Base-by-base conservation (phyloP, 176 grass and related monocot species). In the Ensete glaucum region DNA sequence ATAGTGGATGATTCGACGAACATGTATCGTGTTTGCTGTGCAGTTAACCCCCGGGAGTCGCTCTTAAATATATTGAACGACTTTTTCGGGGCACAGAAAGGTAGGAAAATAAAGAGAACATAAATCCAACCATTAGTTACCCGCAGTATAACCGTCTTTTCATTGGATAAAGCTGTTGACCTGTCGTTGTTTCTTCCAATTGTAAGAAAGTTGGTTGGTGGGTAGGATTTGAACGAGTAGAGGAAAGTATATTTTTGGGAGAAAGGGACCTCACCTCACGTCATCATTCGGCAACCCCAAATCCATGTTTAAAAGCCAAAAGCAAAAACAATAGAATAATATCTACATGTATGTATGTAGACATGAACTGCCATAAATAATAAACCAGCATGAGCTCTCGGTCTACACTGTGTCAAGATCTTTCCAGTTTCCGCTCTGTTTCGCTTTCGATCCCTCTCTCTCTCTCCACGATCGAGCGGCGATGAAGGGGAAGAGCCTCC, bases 401-500 rank as follows among this genome's bases (percentile, higher is more conserved):
- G 67, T n/a, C 34, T 20, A 19, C 34, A 20, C 1, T 9, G 19
- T 9, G 50, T 50, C 67, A 14, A 26, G 25, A 51, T 70, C 67
- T n/a, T 19, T 49, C 15, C 11, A 4, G 2, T 10, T 43, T 48
- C 20, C 66, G 26, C 2, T 17, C 15, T 17, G 15, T 14, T 15
- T 49, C 27, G 34, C 34, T 6, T 43, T 43, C 34, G 34, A 43
- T 16, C 26, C 16, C 9, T 12, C 29, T 69, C 16, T 14, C 65
- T 15, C 65, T 15, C 29, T 50, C 20, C 67, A 15, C 53, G 72
- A 73, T 16, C 72, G 72, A 51, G 56, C 15, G 55, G 69, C 71
- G 68, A 80, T 80, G 78, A 80, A 80, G 78, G 69, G 69, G n/a
- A 80, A 80, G 50, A 73, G 78, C 69, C 69, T 64, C 26, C 78